Evolutionary conservation across 192 early-diverging fungal genomes (phyloP).

Genomic region (Umbelopsis sp.): DNA sequence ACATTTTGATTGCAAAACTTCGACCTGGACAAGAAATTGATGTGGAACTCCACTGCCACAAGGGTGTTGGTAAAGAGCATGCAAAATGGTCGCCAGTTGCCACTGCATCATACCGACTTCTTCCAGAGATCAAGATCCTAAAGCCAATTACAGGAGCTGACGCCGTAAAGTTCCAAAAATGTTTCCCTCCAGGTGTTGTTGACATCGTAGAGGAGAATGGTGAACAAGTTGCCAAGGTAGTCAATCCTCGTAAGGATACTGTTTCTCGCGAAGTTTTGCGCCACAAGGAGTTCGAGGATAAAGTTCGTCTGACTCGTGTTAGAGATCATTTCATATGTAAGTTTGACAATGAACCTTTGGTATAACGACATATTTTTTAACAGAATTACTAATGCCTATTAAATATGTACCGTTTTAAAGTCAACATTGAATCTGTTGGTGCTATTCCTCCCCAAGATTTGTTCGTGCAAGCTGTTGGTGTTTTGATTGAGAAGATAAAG

Average conservation of each 20-base stretch:
- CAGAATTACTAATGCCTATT: background rate
- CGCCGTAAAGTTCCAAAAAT: conserved; percentile 79
- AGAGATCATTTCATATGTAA: conserved; percentile 99
- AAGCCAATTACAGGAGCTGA: conserved; percentile 82
- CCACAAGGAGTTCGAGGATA: conserved; percentile 89
- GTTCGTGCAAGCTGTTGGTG: conserved; percentile 75
- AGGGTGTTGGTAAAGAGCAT: conserved; percentile 94
- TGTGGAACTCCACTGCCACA: conserved; percentile 84
- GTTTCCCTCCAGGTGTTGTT: conserved; percentile 88
- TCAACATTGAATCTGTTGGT: conserved; percentile 87
- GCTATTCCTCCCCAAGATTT: conserved; percentile 75
- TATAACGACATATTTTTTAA: background rate
- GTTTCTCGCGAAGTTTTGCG: conserved; percentile 91
- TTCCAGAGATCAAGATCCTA: conserved; percentile 89
- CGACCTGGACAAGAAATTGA: conserved; percentile 87
- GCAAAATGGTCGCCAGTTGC: conserved; percentile 98
- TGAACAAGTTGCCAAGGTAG: conserved; percentile 74
- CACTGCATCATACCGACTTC: conserved; percentile 91
- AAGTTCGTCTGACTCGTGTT: conserved; percentile 84
- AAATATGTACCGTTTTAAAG: conserved; percentile 37
- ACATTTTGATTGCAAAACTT: conserved; percentile 93
- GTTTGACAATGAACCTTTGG: conserved; percentile 22
- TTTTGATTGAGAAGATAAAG: conserved; percentile 81
- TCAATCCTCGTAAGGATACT: conserved; percentile 93
- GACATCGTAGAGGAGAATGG: conserved; percentile 71